These are phyloP conservation scores for Saccharomycopsis microspora DNA, from an alignment of 805 yeast species.

Conservation along the genomic window DNA sequence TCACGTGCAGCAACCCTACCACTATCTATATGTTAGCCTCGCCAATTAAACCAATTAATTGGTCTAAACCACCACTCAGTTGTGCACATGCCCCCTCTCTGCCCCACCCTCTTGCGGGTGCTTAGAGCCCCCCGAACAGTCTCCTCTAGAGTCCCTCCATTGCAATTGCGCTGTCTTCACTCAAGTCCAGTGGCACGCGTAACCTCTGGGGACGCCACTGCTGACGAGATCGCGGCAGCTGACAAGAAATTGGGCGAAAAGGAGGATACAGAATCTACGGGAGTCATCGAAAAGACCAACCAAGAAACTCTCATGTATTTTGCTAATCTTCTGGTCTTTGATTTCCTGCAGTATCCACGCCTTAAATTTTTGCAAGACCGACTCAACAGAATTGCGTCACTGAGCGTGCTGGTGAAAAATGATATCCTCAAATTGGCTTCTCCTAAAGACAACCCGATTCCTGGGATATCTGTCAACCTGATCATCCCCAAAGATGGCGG, in stretches of 20 bases:
- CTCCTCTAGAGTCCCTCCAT: no score
- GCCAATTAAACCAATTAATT: no score
- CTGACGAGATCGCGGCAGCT: slow-evolving; percentile 21
- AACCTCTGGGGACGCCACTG: neutral
- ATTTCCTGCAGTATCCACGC: slow-evolving; percentile 1
- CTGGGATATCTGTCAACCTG: slow-evolving; percentile 38
- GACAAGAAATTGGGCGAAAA: slow-evolving; percentile 45
- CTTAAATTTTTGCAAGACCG: neutral
- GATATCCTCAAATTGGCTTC: slow-evolving; percentile 23
- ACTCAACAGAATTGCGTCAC: neutral
- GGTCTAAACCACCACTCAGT: no score
- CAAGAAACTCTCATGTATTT: slow-evolving; percentile 44
- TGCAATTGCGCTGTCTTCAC: no score
- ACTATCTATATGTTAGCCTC: no score
- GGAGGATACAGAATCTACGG: slow-evolving; percentile 42
- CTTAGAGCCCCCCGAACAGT: no score
- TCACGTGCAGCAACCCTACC: no score
- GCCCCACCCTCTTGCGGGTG: no score
- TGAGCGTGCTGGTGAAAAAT: neutral
- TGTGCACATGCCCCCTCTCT: no score
- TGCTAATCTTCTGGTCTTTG: slow-evolving; percentile 35
- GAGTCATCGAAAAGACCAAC: slow-evolving; percentile 39
- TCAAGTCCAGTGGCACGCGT: neutral
- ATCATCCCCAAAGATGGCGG: slow-evolving; percentile 87
- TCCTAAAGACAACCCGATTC: slow-evolving; percentile 26